Base-by-base conservation (phyloP, 2,329 filamentous ascomycete species). In the Stemphylium beticola region DNA sequence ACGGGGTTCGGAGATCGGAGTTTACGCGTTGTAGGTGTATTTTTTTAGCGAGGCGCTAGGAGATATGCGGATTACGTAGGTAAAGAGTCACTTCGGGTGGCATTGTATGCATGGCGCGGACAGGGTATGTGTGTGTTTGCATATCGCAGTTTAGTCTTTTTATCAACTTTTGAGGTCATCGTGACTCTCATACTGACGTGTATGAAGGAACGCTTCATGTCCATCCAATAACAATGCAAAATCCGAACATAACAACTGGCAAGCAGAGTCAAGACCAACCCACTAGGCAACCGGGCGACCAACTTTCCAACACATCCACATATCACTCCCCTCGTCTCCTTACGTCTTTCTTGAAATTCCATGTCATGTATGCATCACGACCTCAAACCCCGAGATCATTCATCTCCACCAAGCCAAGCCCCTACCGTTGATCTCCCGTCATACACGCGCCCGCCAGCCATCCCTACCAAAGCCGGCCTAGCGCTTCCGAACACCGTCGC, bases 401-500 rank as follows among this genome's bases (percentile, higher is more conserved):
- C n/a, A 32, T 40, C 17, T 47, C 24, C 18, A 32, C 24, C 9
- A 40, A 47, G 22, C 20, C 26, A 39, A 32, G 42, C 12, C 42
- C 31, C 42, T 31, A 14, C 34, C 38, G 49, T 47, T 38, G 49
- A 47, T 47, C 42, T 52, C 42, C 49, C 49, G 49, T 22, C 4
- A 36, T 22, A 44, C 33, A 47, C 15, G 26, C 41, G 31, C 41
- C 31, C 46, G 20, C 36, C 32, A 12, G 29, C 31, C 42, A 33
- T 32, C 15, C 45, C 49, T 26, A 24, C 36, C 45, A 22, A 26
- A 40, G 17, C 29, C 11, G 40, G 49, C 17, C 33, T 39, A 47
- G 42, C 42, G 49, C 36, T 26, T 47, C 45, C 36, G 49, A 44
- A 38, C 17, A 22, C 20, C 32, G 26, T 43, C 18, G 24, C 29